Base-by-base conservation (phyloP, 148 eudicot genomes). In the Gaultheria prostrata region DNA sequence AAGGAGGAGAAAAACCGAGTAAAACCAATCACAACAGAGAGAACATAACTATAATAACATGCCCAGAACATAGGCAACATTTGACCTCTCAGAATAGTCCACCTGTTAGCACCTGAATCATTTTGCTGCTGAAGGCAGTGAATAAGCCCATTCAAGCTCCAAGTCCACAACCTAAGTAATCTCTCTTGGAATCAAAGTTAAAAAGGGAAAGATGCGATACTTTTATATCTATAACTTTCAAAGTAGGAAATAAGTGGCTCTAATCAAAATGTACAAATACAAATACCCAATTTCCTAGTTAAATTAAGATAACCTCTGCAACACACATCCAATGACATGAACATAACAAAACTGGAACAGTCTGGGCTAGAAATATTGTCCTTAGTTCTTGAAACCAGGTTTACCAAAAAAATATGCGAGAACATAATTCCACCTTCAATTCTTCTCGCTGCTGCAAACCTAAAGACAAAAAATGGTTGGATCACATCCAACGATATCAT, bases 21-120 rank as follows among this genome's bases (percentile, higher is more conserved):
- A 59, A 11, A 49, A 95, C 98, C 98, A 92, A 69, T 89, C 81
- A 54, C 94, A 94, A 87, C 90, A 91, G 48, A 86, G 82, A 90
- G 85, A 75, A 89, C 87, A 24, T 89, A 88, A 33, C 88, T 90
- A 14, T 84, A 78, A 79, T 93, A 90, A 45, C 95, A 85, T 45
- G 93, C 95, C 11, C 93, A 88, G 81, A 94, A 82, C 83, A 85
- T 93, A 24, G 92, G 87, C 82, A 94, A 80, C 28, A 96, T 89
- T 69, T 94, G 86, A 39, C 97, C 92, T 83, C 95, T 92, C 6
- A 93, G 97, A 32, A 89, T 92, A 12, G 94, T 92, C 54, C 98
- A 93, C 69, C 92, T 91, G 88, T 88, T 94, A 8, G 91, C 84
- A 71, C 53, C 46, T 39, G 48, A 33, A 72, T 72, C 82, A 45